These are phyloP conservation scores for Wickerhamomyces bovis DNA, from an alignment of 805 yeast genomes.

Conservation along the genomic window DNA sequence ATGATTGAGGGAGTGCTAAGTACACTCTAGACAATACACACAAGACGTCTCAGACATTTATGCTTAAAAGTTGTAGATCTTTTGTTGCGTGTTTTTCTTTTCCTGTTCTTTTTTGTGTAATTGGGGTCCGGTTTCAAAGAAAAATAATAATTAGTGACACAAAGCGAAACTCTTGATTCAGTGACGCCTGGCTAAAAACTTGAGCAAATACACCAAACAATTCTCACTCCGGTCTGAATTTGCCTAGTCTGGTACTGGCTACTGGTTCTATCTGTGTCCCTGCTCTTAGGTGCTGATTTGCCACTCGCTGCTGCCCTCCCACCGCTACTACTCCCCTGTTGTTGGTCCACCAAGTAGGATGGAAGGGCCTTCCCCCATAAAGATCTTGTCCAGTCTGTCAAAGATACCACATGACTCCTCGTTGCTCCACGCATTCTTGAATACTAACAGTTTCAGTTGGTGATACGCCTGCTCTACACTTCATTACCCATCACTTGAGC, in stretches of 20 bases:
- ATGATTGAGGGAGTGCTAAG: too few species aligned
- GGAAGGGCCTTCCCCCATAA: neutral
- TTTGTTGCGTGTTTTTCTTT: too few species aligned
- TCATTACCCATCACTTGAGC: neutral
- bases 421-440: neutral
- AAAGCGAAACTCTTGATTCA: neutral
- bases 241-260: neutral
- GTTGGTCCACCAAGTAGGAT: neutral
- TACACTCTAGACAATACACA: too few species aligned
- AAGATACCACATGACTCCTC: neutral
- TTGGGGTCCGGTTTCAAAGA: too few species aligned
- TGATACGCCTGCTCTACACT: slow-evolving; percentile 5
- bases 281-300: neutral
- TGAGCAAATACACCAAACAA: too few species aligned
- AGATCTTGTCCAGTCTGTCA: neutral
- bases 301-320: neutral
- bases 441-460: slow-evolving; percentile 3
- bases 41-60: neutral
- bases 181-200: too few species aligned
- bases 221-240: neutral
- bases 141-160: neutral
- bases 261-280: too few species aligned
- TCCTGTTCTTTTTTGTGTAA: neutral
- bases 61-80: neutral
- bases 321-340: neutral